Base-by-base conservation (phyloP, 805 yeast genomes). In the Pichia eremophila region DNA sequence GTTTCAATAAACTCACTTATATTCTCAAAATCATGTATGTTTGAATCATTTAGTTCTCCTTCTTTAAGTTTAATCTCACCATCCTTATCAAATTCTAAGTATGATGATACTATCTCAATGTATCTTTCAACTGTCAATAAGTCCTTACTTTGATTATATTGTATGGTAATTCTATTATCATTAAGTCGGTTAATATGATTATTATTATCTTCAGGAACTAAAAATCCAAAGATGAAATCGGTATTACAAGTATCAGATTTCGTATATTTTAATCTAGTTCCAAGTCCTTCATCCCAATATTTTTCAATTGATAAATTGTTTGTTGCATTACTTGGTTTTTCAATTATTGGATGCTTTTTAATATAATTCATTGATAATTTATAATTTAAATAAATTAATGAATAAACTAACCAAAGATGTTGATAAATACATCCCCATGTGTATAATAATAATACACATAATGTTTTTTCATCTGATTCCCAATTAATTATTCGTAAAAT, bases 381-480 rank as follows among this genome's bases (percentile, higher is more conserved):
- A 1, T 79, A 81, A 47, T 73, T 68, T 31, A 83, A 55, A 4
- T 85, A 42, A 43, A 69, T 71, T 2, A 83, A 55, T 0, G 96
- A 96, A 32, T 81, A 69, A 1, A 79, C 71, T 37, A 84, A 62
- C 12, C 86, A 67, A 44, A 84, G 63, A 59, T 79, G 79, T 0
- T 96, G 96, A 66, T 84, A 75, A 35, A 82, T 62, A 56, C 93
- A 84, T 1, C 81, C 67, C 50, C 79, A 71, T 0, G 96, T 81
- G 53, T 83, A 81, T 1, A 79, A 51, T 6, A 82, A 66, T 46
- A 87, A 63, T 22, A 69, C 60, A 0, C 83, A 69, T 6, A 89
- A 53, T 0, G 96, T 89, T 51, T 78, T 74, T 0, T 85, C 70
- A 0, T 95, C 90, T 28, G 73, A 70, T 50, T 79, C 77, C 97